Percentiles rank a stretch among this genome's conserved stretches.
phyloP scores from a whole-genome alignment of 306 rosid genomes.

The Gastrolobium bilobum region DNA sequence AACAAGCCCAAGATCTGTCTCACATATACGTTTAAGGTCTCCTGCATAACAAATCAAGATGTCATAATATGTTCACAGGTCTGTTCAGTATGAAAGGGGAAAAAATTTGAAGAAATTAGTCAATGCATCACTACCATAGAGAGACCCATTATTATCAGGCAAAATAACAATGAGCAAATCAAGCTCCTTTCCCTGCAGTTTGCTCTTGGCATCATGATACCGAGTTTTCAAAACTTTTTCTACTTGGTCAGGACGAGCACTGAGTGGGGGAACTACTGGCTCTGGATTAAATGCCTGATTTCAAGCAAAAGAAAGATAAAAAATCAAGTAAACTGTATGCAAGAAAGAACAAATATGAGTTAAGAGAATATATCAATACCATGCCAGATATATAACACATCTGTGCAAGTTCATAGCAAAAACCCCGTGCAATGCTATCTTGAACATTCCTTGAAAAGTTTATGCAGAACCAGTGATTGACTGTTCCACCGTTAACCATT shows the following conservation, averaged over 20 bases:
- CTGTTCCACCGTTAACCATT: slow-evolving; percentile 98
- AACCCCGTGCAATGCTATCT: slow-evolving; percentile 78
- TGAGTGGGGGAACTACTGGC: slow-evolving; percentile 73
- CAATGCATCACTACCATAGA: slow-evolving; percentile 69
- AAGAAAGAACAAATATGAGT: not conserved
- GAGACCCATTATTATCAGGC: slow-evolving; percentile 95
- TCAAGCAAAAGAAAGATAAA: slow-evolving; percentile 9
- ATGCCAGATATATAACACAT: slow-evolving; percentile 95
- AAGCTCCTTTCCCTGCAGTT: slow-evolving; percentile 71
- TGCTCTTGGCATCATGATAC: slow-evolving; percentile 80
- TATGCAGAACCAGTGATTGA: slow-evolving; percentile 86
- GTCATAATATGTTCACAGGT: not conserved
- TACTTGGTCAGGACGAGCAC: slow-evolving; percentile 91
- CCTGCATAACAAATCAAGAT: slow-evolving; percentile 59
- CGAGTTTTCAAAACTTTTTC: slow-evolving; percentile 82
- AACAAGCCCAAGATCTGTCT: slow-evolving; percentile 94
- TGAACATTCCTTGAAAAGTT: slow-evolving; percentile 87
- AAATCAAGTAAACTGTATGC: not conserved
- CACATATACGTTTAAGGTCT: slow-evolving; percentile 91
- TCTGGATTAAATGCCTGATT: slow-evolving; percentile 75
- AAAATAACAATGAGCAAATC: slow-evolving; percentile 90
- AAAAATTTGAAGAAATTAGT: not conserved
- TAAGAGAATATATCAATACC: slow-evolving; percentile 57
- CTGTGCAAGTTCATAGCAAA: slow-evolving; percentile 87
- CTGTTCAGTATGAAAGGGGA: not conserved